Base-by-base conservation (phyloP, 2,329 filamentous ascomycete species). In the Alternaria panax region DNA sequence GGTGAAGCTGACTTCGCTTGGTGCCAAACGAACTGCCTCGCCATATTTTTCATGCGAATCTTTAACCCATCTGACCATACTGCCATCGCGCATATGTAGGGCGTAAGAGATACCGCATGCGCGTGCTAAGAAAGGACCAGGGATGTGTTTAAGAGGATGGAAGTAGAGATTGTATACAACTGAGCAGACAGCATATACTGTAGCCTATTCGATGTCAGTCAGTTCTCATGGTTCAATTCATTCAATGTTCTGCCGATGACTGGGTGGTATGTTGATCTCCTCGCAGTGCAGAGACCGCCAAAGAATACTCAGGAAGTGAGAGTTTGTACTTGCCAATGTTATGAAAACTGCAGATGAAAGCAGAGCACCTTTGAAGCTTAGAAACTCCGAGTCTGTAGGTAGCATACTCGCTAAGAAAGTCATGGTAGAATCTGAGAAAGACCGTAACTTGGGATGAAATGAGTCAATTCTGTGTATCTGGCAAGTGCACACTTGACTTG, bases 1-100 rank as follows among this genome's bases (percentile, higher is more conserved):
- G 51, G 74, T 81, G 67, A 81, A 81, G 1, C 80, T 81, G 0
- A 82, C 54, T 56, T 83, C 79, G 27, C 74, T 75, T 0, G 81
- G 81, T 0, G 74, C 70, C 5, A 82, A 60, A 8, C 81, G 75
- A 1, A 83, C 79, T 2, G 77, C 79, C 1, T 80, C 75, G 22
- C 81, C 81, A 57, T 80, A 81, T 48, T 74, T 68, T 11, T 75
- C 66, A 50, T 83, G 81, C 2, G 79, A 67, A 3, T 69, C 36
- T 22, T 64, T 65, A 24, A 76, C 36, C 67, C 69, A 75, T 9
- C 47, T 12, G 2, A 64, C 28, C n/a, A 74, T 69, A 1, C 40
- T 58, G 5, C 79, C 79, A 7, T 62, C 67, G 2, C 71, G 57
- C 11, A 70, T 59, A 30, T 63, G 67, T 14, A 70, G 43, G 16